These are phyloP conservation scores for Chlamydomonas schloesseri DNA, from an alignment of 139 green algal genomes.

Conservation along the genomic window DNA sequence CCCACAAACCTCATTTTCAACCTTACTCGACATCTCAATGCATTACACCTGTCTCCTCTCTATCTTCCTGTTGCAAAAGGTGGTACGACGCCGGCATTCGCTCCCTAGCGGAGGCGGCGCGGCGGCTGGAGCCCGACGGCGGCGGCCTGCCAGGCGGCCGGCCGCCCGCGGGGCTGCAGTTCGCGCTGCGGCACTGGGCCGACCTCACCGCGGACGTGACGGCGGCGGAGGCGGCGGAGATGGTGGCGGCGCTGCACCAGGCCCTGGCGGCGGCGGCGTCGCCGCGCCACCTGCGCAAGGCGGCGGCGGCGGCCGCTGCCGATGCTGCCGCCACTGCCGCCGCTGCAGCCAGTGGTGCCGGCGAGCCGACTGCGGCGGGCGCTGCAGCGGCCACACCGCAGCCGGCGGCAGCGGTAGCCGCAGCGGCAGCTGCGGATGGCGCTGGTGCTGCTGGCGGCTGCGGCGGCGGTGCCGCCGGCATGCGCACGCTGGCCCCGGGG, in stretches of 20 bases:
- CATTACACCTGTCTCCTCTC: no score
- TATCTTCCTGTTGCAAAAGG: no score
- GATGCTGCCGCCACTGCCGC: background rate
- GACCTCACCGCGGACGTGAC: slow-evolving; percentile 18
- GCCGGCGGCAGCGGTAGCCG: no score
- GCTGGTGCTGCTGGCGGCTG: no score
- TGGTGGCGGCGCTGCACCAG: background rate
- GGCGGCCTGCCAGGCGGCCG: background rate
- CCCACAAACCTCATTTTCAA: no score
- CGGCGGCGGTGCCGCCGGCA: background rate
- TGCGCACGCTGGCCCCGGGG: background rate
- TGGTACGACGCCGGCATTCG: slow-evolving; percentile 33
- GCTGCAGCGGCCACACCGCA: no score
- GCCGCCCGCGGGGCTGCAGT: background rate
- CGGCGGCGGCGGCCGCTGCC: no score
- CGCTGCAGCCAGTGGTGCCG: background rate
- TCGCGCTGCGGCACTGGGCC: background rate
- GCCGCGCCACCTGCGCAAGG: background rate
- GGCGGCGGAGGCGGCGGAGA: slow-evolving; percentile 4
- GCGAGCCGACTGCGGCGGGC: no score
- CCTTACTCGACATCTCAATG: no score
- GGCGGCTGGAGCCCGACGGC: background rate
- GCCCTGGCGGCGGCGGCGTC: background rate
- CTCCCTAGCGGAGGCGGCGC: background rate
- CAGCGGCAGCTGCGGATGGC: no score